Evolutionary conservation across 2,329 filamentous ascomycete species (phyloP), one percentile per base, ranked within the genome.

Genomic region (Spiromastix sp.): DNA sequence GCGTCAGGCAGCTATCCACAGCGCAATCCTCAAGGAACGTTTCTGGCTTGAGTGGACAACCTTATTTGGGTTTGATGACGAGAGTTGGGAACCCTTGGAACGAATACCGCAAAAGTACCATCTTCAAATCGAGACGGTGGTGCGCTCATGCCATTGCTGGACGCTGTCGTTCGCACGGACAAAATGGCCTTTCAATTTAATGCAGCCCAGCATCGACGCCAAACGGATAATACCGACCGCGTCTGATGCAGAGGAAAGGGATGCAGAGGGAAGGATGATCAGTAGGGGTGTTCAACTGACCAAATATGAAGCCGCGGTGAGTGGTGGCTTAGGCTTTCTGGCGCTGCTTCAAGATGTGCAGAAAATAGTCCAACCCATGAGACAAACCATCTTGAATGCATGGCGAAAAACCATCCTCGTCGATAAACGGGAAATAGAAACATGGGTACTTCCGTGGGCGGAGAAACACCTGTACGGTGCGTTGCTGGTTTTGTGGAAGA

Each of bases 81-180:
- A n/a, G n/a, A n/a, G n/a, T n/a, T 36, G 25, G 25, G 33, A 30
- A n/a, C 25, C 33, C 12, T 20, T 36, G 5, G 33, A n/a, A 20
- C 17, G 17, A 11, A 15, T 36, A 12, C 15, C 25, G 21, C 11
- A 10, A 3, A 12, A 20, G 18, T 36, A 36, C 26, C 25, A 18
- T 25, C 19, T 18, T 11, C 16, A 24, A 17, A 30, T 36, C 33
- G 25, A 18, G 9, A 6, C 30, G 5, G 33, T 30, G n/a, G 27
- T 36, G 11, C 25, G 21, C 22, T 19, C 22, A 7, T 21, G 3
- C 20, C 27, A 22, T 12, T 4, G 22, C 32, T n/a, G n/a, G n/a
- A n/a, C n/a, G n/a, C n/a, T n/a, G n/a, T n/a, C n/a, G n/a, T n/a
- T n/a, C n/a, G n/a, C n/a, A n/a, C n/a, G n/a, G n/a, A n/a, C n/a